Evolutionary conservation across 2,329 filamentous ascomycete genomes (phyloP), one percentile per base, ranked within the genome.

Genomic region (Penicillium digitatum): DNA sequence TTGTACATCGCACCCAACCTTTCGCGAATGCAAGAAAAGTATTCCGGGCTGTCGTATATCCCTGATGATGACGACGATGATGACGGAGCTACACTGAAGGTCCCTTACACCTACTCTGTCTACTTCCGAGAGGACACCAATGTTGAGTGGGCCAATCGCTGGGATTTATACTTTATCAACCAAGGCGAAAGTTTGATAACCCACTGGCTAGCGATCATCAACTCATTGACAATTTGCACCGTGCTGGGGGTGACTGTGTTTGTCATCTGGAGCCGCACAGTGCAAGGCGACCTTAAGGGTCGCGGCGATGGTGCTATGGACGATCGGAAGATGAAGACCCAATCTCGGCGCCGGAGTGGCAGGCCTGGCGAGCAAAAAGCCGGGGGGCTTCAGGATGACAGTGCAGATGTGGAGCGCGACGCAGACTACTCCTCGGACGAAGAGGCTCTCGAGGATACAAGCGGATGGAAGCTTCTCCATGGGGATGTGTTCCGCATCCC

Each of bases 131-230:
- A 95, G 70, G 89, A 95, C 58, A 82, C 87, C 39, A 83, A 81
- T 20, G 78, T 95, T 48, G 89, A 94, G 60, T 96, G 91, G 91
- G 79, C 81, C 54, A 89, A 87, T 63, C 83, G 90, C 52, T 96
- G 91, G 90, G 89, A 95, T 66, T 77, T 93, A 52, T 95, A 95
- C 72, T 95, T 95, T 74, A 88, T 88, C 56, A 91, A 93, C 70
- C 89, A 94, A 68, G 87, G 90, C 55, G 89, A 93, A 62, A 88
- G 88, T 43, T 86, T 84, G 26, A 86, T 85, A 68, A 89, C 93
- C 24, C 90, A 95, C 70, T 95, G 90, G 89, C 79, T 95, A 53
- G 90, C 90, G 34, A 93, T 95, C 60, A 74, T 94, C 72, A 95
- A 95, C 75, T 94, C 90, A 0, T 74, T 95, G 61, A 87, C 91